Percentiles rank a stretch among this genome's conserved stretches.
These are phyloP conservation scores for Plenodomus tracheiphilus DNA, from an alignment of 2,329 filamentous ascomycete genomes.

Conservation along the genomic window DNA sequence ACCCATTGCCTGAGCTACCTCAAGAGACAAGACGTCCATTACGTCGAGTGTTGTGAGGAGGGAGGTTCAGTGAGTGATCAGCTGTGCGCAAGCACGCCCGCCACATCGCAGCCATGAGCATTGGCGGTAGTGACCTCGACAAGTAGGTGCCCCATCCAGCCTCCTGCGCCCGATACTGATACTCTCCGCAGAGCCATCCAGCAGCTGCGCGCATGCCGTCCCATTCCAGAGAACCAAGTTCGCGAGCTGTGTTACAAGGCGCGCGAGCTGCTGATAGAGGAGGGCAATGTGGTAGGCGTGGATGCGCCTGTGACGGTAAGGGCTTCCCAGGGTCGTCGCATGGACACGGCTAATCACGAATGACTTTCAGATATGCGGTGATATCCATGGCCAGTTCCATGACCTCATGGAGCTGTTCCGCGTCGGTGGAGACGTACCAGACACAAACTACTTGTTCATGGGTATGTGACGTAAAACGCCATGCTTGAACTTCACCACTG, in stretches of 20 bases:
- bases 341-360: slow-evolving; percentile 5
- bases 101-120: slow-evolving; percentile 33
- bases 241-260: slow-evolving; percentile 97
- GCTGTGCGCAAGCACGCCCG: too few relatives aligned
- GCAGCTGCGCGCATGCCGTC: slow-evolving; percentile 91
- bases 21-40: too few relatives aligned
- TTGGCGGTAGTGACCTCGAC: slow-evolving; percentile 87
- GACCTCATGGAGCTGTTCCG: slow-evolving; percentile 96
- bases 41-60: too few relatives aligned
- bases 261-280: slow-evolving; percentile 92
- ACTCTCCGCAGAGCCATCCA: slow-evolving; percentile 74
- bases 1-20: background rate
- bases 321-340: background rate
- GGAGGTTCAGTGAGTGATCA: too few relatives aligned
- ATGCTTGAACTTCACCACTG: background rate
- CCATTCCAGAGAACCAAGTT: slow-evolving; percentile 93
- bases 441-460: slow-evolving; percentile 98
- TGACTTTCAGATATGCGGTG: slow-evolving; percentile 64
- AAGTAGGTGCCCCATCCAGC: slow-evolving; percentile 59
- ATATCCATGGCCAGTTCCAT: slow-evolving; percentile 96
- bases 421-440: slow-evolving; percentile 89
- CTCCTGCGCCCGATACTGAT: slow-evolving; percentile 18
- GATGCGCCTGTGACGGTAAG: slow-evolving; percentile 89
- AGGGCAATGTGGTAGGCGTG: slow-evolving; percentile 95
- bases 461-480: slow-evolving; percentile 53